Conservation (phyloP, 805 yeast species). For the Priceomyces medius region DNA sequence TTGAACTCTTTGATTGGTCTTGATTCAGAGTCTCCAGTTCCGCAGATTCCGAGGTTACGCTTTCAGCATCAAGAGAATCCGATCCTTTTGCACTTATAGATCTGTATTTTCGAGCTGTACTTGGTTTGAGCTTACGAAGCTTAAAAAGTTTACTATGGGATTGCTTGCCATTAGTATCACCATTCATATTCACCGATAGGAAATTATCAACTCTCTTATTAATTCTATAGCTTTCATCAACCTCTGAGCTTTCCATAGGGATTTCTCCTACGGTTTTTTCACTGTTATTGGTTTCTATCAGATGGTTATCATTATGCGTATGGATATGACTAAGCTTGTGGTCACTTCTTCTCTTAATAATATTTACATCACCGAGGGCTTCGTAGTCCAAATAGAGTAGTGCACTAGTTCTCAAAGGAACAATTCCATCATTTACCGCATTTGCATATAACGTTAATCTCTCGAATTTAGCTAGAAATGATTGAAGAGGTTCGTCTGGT, state of each 20-base stretch:
- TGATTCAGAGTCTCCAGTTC: neutral
- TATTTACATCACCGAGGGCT: constrained; percentile 40
- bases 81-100: constrained; percentile 1
- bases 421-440: constrained; percentile 47
- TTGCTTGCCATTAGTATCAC: neutral
- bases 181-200: constrained; percentile 16
- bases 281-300: constrained; percentile 12
- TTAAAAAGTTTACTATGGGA: neutral
- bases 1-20: neutral
- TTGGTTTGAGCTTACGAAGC: constrained; percentile 2
- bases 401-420: constrained; percentile 44
- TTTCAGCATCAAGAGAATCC: neutral
- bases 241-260: constrained; percentile 22
- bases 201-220: constrained; percentile 16
- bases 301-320: constrained; percentile 4
- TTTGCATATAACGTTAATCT: constrained; percentile 43
- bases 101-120: neutral
- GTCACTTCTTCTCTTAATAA: constrained; percentile 18
- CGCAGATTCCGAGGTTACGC: neutral
- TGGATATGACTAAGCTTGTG: constrained; percentile 2
- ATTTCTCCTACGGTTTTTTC: constrained; percentile 28
- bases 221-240: constrained; percentile 3
- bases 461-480: constrained; percentile 27
- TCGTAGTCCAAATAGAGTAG: constrained; percentile 42
- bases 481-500: constrained; percentile 40